Evolutionary conservation across 148 eudicot species (phyloP).

Genomic region (Vaccinium darrowii): DNA sequence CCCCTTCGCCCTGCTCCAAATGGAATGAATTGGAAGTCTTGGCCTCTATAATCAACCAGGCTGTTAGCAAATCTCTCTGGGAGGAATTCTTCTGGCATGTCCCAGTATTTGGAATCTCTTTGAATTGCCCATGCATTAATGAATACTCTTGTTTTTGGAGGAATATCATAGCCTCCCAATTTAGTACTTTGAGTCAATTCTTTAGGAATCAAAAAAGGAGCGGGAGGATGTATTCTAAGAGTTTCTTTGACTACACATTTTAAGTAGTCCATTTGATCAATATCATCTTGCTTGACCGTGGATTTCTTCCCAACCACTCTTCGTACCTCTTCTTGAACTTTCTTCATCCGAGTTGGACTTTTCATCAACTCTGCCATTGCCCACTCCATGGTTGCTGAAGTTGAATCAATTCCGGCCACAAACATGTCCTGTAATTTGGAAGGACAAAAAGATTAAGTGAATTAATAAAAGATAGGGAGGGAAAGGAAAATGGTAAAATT

Average conservation of each 20-base stretch:
- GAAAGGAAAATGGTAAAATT: neutral
- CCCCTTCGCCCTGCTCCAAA: slow-evolving; percentile 38
- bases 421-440: slow-evolving; percentile 6
- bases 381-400: slow-evolving; percentile 16
- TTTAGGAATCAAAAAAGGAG: slow-evolving; percentile 10
- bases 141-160: slow-evolving; percentile 27
- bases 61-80: slow-evolving; percentile 38
- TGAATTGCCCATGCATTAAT: slow-evolving; percentile 37
- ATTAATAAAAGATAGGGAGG: neutral
- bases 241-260: slow-evolving; percentile 22
- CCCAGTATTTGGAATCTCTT: slow-evolving; percentile 32
- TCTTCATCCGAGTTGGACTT: slow-evolving; percentile 8
- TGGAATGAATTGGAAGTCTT: slow-evolving; percentile 34
- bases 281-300: neutral
- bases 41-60: slow-evolving; percentile 30
- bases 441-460: neutral
- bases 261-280: slow-evolving; percentile 18
- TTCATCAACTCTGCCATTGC: slow-evolving; percentile 18
- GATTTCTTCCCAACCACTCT: neutral
- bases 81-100: slow-evolving; percentile 27
- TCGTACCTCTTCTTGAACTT: slow-evolving; percentile 19
- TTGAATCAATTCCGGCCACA: slow-evolving; percentile 17
- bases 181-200: neutral
- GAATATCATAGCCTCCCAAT: slow-evolving; percentile 28
- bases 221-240: slow-evolving; percentile 14